phyloP scores from a whole-genome alignment of 1,284 basidiomycete genomes.

The Volvariella volvacea region DNA sequence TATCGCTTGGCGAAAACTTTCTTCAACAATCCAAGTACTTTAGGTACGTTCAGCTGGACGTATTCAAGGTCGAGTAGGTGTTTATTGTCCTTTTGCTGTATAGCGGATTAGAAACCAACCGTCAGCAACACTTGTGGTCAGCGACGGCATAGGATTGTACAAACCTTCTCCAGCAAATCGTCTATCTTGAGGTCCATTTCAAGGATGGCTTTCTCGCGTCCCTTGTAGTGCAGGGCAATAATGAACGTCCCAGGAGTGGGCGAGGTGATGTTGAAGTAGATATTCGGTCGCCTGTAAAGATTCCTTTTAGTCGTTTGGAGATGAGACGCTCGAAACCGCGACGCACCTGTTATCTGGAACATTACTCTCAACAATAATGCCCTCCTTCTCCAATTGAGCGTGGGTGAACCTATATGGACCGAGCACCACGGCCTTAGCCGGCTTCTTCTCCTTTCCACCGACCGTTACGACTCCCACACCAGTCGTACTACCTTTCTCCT shows the following conservation, averaged over 20 bases:
- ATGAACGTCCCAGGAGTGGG: constrained; percentile 98
- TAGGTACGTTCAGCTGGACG: constrained; percentile 94
- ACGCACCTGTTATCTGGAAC: constrained; percentile 95
- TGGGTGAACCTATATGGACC: constrained; percentile 98
- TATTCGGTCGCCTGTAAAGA: constrained; percentile 77
- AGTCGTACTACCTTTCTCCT: constrained; percentile 77
- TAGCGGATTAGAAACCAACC: too few relatives aligned
- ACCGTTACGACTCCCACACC: constrained; percentile 95
- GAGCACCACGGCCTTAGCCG: constrained; percentile 75
- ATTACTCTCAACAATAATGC: constrained; percentile 98
- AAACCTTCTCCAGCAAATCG: constrained; percentile 91
- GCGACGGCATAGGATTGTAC: constrained; percentile 12
- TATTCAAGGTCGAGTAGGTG: constrained; percentile 95
- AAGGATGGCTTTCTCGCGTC: constrained; percentile 97
- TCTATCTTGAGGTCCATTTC: constrained; percentile 99
- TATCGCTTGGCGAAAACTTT: constrained; percentile 86
- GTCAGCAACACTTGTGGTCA: constrained; percentile 1
- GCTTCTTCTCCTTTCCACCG: constrained; percentile 96
- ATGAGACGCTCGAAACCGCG: constrained; percentile 12
- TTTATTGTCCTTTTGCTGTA: constrained; percentile 97
- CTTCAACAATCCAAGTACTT: constrained; percentile 87
- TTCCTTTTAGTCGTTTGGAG: constrained; percentile 3
- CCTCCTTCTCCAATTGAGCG: constrained; percentile 97
- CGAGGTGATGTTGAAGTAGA: constrained; percentile 98
- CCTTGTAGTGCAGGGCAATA: constrained; percentile 98